These are phyloP conservation scores for Aspergillus sp. DNA, from an alignment of 2,329 filamentous ascomycete species.

Conservation along the genomic window DNA sequence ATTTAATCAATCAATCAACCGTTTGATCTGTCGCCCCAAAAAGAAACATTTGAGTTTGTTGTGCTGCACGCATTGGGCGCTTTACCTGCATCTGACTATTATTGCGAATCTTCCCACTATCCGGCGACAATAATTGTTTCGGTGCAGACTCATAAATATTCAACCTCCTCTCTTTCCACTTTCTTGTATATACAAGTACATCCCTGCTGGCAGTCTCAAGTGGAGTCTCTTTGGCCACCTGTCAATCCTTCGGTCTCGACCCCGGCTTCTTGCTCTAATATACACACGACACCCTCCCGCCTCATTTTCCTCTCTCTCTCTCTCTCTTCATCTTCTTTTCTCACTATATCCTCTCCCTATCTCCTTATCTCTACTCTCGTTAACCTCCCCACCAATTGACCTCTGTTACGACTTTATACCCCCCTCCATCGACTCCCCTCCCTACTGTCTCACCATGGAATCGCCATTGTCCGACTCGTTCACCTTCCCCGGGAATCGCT, in stretches of 20 bases:
- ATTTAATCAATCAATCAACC: background rate
- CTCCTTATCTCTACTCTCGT: background rate
- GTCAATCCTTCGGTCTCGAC: slow-evolving; percentile 19
- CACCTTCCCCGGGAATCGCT: slow-evolving; percentile 26
- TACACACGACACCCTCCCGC: slow-evolving; percentile 2
- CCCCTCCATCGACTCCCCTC: background rate
- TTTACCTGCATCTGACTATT: background rate
- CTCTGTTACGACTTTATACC: background rate
- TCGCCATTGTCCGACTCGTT: slow-evolving; percentile 7
- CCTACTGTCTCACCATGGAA: slow-evolving; percentile 10
- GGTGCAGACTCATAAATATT: too few species aligned
- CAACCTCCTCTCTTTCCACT: background rate
- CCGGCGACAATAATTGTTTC: too few species aligned
- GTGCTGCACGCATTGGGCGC: background rate
- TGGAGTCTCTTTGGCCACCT: slow-evolving; percentile 12
- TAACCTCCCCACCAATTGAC: background rate
- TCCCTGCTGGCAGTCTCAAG: slow-evolving; percentile 2
- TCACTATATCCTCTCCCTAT: background rate
- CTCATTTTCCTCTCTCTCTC: slow-evolving; percentile 1
- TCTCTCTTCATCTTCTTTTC: background rate
- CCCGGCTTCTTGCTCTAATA: background rate
- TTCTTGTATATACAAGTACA: background rate
- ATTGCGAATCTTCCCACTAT: background rate
- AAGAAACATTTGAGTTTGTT: background rate
- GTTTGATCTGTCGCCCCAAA: background rate